Base-by-base conservation (phyloP, 1,284 basidiomycete genomes). In the Ustilago cynodontis region DNA sequence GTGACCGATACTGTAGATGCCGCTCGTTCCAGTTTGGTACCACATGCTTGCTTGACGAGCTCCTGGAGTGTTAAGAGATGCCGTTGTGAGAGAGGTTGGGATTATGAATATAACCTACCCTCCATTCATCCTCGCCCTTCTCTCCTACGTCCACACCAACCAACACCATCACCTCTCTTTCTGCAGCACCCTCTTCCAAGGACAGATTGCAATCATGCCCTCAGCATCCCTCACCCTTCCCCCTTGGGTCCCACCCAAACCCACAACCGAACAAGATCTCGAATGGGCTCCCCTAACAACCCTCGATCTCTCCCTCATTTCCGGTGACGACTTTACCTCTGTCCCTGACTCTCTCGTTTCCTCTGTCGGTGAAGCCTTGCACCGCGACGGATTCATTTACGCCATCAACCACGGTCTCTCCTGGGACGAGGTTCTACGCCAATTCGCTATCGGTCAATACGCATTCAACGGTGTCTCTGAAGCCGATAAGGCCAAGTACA, bases 221-320 rank as follows among this genome's bases (percentile, higher is more conserved):
- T 59, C 57, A 1, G 39, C 64, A 1, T 22, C 56, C 0, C 39
- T 37, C 18, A 31, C 29, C 33, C 69, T 85, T 11, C 78, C 82
- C 1, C 58, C 76, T 5, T 85, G 84, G 84, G 51, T 56, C 1
- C 82, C 82, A 5, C 84, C 84, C 39, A 45, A 65, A 33, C 67
- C 70, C 37, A 82, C 84, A 1, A 66, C 55, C 33, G 70, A 79
- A 24, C 59, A 71, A 22, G 81, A 84, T 57, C 64, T 85, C 18
- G 83, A 85, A 33, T 85, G 84, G 84, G 84, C 84, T 0, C 83
- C 81, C 2, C 78, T 85, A 5, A 54, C 66, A 56, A 84, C 84
- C 14, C 72, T 85, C 37, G 84, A 85, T 65, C 76, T 85, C 13
- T 80, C 77, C 22, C 53, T 61, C 14, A 76, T 85, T 62, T 72